Percentiles rank a stretch among this genome's conserved stretches.
Conservation (phyloP, 208 protist species). For the Sergeia podlipaevii region DNA sequence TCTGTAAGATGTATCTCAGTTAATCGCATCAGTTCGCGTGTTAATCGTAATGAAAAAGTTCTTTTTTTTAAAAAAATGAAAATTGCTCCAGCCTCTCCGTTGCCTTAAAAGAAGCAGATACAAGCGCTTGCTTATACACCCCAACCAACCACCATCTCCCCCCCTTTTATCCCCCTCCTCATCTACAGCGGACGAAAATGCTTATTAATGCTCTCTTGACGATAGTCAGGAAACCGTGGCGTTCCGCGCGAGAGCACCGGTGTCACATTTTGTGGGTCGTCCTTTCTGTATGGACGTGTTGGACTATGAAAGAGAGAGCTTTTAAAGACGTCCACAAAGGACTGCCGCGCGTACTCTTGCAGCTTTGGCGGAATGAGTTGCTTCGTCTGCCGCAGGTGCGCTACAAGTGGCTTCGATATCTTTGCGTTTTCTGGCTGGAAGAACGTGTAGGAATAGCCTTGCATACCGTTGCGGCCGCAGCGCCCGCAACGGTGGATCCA, state of each 20-base stretch:
- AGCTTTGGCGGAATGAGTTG: constrained; percentile 82
- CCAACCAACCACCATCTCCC: no score
- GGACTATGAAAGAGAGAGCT: constrained; percentile 76
- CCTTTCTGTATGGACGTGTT: constrained; percentile 53
- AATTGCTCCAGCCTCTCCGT: no score
- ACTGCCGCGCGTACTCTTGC: constrained; percentile 75
- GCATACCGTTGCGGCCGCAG: constrained; percentile 83
- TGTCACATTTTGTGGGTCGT: constrained; percentile 63
- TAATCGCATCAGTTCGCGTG: no score
- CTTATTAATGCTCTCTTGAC: constrained; percentile 50
- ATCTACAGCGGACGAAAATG: constrained; percentile 61
- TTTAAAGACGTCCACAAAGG: constrained; percentile 73
- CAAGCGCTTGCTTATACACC: no score
- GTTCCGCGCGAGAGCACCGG: constrained; percentile 51
- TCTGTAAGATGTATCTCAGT: no score
- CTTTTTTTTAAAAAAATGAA: no score
- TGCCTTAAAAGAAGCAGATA: no score
- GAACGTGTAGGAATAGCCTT: constrained; percentile 79
- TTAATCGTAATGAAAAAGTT: no score
- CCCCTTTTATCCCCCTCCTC: no score
- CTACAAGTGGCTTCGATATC: constrained; percentile 78
- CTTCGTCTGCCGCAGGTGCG: constrained; percentile 59
- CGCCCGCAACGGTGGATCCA: constrained; percentile 97
- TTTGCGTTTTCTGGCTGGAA: constrained; percentile 84
- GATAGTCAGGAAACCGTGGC: constrained; percentile 72